Conservation (phyloP, 345 rosid species). For the Abelmoschus esculentus region DNA sequence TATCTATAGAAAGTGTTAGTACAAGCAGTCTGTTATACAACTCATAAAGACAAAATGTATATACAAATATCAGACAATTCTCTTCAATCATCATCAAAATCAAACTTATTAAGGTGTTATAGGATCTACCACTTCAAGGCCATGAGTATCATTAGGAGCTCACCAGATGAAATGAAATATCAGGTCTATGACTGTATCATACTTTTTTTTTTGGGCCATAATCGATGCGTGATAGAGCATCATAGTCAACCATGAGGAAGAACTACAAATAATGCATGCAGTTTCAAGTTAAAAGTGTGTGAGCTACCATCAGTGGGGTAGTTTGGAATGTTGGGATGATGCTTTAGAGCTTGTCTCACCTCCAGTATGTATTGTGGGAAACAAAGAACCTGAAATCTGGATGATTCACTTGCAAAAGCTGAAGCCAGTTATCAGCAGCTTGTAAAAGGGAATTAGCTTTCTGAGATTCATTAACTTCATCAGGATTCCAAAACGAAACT, state of each 20-base stretch:
- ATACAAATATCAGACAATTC: background rate
- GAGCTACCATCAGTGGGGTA: background rate
- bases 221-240: too few species aligned
- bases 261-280: background rate
- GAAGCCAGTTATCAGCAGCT: too few species aligned
- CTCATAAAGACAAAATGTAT: background rate
- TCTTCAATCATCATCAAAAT: background rate
- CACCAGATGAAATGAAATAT: background rate
- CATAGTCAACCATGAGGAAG: background rate
- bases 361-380: too few species aligned
- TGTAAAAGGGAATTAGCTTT: too few species aligned
- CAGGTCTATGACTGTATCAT: background rate
- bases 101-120: background rate
- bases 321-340: conserved; percentile 1
- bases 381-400: too few species aligned
- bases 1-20: background rate
- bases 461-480: too few species aligned
- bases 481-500: too few species aligned
- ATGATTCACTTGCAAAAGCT: too few species aligned
- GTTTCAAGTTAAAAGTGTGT: background rate
- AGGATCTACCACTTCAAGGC: background rate
- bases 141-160: background rate
- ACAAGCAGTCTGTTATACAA: conserved; percentile 10
- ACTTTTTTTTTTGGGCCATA: too few species aligned
- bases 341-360: background rate